Conservation (phyloP, 192 early-diverging fungal genomes). For the Backusella sp. region DNA sequence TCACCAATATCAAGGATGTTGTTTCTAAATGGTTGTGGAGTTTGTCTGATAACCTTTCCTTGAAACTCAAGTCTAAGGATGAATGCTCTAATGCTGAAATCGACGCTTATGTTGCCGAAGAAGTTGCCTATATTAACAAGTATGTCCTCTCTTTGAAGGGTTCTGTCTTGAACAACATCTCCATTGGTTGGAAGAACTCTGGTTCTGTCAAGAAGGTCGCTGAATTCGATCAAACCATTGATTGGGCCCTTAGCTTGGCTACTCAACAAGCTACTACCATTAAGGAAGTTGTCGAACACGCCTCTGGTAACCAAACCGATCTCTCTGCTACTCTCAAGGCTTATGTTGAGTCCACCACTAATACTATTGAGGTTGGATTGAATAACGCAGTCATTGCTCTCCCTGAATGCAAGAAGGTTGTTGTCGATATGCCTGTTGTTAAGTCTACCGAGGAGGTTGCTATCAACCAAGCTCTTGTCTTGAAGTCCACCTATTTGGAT, state of each 20-base stretch:
- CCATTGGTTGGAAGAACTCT: background rate
- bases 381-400: background rate
- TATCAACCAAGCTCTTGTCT: background rate
- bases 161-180: background rate
- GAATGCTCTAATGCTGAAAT: slow-evolving; percentile 3
- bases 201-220: slow-evolving; percentile 1
- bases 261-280: background rate
- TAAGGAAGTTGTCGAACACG: background rate
- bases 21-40: background rate
- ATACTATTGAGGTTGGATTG: background rate
- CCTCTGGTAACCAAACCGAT: background rate
- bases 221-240: background rate
- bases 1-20: background rate
- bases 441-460: background rate
- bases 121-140: background rate
- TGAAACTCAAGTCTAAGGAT: background rate
- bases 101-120: slow-evolving; percentile 7
- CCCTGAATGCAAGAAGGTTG: background rate
- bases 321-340: background rate
- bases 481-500: background rate
- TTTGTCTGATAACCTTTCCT: background rate
- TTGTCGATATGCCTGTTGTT: background rate
- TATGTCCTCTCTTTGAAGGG: background rate
- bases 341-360: background rate
- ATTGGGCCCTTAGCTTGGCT: background rate